Evolutionary conservation across 139 green algal genomes (phyloP).

Genomic region (Nannochloris sp.): DNA sequence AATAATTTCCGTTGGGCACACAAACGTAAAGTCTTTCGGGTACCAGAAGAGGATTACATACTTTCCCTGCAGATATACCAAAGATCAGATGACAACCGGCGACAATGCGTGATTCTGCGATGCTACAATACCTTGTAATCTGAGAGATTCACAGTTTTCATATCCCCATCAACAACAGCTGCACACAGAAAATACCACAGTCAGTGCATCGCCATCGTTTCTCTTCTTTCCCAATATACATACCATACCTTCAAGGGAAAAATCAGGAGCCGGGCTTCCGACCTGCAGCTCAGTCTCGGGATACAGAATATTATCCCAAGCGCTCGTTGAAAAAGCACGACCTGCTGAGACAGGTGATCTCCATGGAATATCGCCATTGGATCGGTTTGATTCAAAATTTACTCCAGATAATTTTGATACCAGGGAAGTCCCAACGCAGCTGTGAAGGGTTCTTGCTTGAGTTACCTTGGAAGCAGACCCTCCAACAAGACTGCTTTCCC

Average conservation of each 20-base stretch:
- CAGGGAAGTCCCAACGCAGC: no score
- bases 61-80: slow-evolving; percentile 1
- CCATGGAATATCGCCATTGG: background rate
- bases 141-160: slow-evolving; percentile 37
- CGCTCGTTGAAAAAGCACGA: background rate
- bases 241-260: slow-evolving; percentile 14
- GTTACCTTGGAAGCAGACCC: no score
- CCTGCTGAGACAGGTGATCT: background rate
- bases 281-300: slow-evolving; percentile 34
- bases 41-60: slow-evolving; percentile 72
- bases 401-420: no score
- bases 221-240: background rate
- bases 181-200: slow-evolving; percentile 8
- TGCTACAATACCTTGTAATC: slow-evolving; percentile 38
- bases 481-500: no score
- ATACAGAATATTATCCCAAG: slow-evolving; percentile 33
- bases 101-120: no score
- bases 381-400: background rate
- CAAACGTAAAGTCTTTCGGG: slow-evolving; percentile 47
- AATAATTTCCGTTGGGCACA: slow-evolving; percentile 74
- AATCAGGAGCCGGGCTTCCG: slow-evolving; percentile 37
- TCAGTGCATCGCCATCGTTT: background rate
- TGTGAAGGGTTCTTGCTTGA: no score
- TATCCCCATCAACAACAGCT: slow-evolving; percentile 59
- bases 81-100: no score